These are phyloP conservation scores for Taiwanofungus camphoratus DNA, from an alignment of 1,284 basidiomycete genomes.

Conservation along the genomic window DNA sequence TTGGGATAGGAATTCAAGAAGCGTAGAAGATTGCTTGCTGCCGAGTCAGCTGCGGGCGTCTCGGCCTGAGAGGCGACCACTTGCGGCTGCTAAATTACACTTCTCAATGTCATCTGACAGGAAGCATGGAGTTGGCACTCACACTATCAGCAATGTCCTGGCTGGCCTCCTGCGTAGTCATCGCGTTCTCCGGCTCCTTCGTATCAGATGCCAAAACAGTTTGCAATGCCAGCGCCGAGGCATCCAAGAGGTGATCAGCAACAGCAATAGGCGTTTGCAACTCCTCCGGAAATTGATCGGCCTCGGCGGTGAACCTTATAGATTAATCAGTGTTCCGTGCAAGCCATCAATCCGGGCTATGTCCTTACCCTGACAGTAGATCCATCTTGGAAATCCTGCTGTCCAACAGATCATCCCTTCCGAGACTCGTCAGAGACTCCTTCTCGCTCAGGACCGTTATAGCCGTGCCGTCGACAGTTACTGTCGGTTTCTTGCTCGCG, in stretches of 20 bases:
- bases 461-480: constrained; percentile 50
- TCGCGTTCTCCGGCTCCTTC: constrained; percentile 28
- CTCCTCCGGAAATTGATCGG: constrained; percentile 53
- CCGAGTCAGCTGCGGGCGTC: constrained; percentile 18
- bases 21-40: constrained; percentile 32
- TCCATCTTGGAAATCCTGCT: constrained; percentile 57
- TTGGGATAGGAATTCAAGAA: constrained; percentile 44
- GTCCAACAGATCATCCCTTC: constrained; percentile 69
- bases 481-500: constrained; percentile 24
- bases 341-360: constrained; percentile 7
- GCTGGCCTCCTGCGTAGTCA: constrained; percentile 20
- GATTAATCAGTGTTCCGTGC: constrained; percentile 7
- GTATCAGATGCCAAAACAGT: constrained; percentile 23
- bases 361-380: constrained; percentile 54
- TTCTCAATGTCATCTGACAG: constrained; percentile 8
- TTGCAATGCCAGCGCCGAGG: constrained; percentile 20
- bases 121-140: constrained; percentile 10
- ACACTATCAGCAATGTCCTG: constrained; percentile 25
- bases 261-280: constrained; percentile 60
- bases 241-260: constrained; percentile 52
- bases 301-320: constrained; percentile 36
- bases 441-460: constrained; percentile 68
- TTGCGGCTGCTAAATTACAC: constrained; percentile 11
- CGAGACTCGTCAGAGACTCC: constrained; percentile 60
- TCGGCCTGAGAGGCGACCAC: constrained; percentile 15